Conservation (phyloP, 441 rosid species). For the Populus hybrid region DNA sequence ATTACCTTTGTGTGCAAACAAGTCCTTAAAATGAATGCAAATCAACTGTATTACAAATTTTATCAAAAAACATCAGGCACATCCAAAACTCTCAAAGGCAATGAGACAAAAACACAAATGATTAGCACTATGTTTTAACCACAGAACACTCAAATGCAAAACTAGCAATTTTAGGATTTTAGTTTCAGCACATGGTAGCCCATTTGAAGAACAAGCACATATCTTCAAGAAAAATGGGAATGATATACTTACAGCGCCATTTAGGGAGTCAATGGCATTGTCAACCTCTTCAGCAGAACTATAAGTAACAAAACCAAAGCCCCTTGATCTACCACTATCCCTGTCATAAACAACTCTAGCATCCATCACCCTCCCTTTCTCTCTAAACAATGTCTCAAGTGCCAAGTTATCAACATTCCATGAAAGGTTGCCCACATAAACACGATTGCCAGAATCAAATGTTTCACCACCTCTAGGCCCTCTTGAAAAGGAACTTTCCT, state of each 20-base stretch:
- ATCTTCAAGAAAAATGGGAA: neutral
- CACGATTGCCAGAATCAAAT: slow-evolving; percentile 48
- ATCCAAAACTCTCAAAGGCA: neutral
- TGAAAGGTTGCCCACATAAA: slow-evolving; percentile 87
- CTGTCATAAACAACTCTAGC: slow-evolving; percentile 90
- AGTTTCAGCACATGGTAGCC: neutral
- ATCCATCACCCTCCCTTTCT: slow-evolving; percentile 79
- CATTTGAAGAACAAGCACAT: neutral
- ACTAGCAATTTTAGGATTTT: neutral
- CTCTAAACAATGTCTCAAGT: slow-evolving; percentile 72
- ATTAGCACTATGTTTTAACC: neutral
- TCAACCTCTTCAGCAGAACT: slow-evolving; percentile 74
- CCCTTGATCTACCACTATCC: slow-evolving; percentile 94
- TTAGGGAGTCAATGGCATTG: slow-evolving; percentile 64
- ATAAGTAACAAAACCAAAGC: slow-evolving; percentile 93
- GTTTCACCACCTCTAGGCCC: slow-evolving; percentile 38
- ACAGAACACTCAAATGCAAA: neutral
- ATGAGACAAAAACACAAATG: neutral
- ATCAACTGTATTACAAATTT: neutral
- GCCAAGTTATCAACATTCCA: slow-evolving; percentile 92
- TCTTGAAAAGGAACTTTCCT: slow-evolving; percentile 50
- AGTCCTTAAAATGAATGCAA: neutral
- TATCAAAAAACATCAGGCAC: neutral
- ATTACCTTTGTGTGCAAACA: neutral
- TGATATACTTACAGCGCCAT: slow-evolving; percentile 72